phyloP scores from a whole-genome alignment of 2,329 filamentous ascomycete genomes.

The Calonectria naviculata region DNA sequence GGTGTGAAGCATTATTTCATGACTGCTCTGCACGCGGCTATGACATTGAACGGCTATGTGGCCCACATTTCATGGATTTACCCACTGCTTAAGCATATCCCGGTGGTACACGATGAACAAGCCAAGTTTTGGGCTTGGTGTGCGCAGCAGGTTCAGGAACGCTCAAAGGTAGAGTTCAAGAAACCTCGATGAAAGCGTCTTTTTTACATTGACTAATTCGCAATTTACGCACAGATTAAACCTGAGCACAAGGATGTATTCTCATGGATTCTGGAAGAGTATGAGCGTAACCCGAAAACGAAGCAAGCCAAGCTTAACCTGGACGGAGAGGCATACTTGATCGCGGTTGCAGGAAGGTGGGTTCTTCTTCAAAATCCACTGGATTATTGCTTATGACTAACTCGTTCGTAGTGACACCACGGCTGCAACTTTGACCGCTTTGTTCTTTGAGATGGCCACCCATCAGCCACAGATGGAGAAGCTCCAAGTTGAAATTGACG shows the following conservation, averaged over 20 bases:
- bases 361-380: conserved; percentile 1
- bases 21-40: conserved; percentile 35
- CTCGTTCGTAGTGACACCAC: not conserved
- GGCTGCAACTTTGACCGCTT: not conserved
- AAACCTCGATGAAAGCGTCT: no score
- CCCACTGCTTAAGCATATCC: conserved; percentile 23
- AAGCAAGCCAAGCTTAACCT: conserved; percentile 16
- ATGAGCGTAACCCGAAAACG: conserved; percentile 29
- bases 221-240: not conserved
- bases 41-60: conserved; percentile 36
- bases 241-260: conserved; percentile 44
- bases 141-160: conserved; percentile 19
- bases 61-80: conserved; percentile 31
- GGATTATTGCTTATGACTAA: not conserved
- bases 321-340: conserved; percentile 18
- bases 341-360: conserved; percentile 19
- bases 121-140: conserved; percentile 23
- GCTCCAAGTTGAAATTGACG: not conserved
- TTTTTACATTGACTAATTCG: not conserved
- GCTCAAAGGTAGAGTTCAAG: conserved; percentile 6
- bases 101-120: conserved; percentile 11
- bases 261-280: conserved; percentile 41
- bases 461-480: not conserved
- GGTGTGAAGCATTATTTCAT: conserved; percentile 42
- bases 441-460: not conserved